Evolutionary conservation across 305 asterid species (phyloP).

Genomic region (Petunia hybrid): DNA sequence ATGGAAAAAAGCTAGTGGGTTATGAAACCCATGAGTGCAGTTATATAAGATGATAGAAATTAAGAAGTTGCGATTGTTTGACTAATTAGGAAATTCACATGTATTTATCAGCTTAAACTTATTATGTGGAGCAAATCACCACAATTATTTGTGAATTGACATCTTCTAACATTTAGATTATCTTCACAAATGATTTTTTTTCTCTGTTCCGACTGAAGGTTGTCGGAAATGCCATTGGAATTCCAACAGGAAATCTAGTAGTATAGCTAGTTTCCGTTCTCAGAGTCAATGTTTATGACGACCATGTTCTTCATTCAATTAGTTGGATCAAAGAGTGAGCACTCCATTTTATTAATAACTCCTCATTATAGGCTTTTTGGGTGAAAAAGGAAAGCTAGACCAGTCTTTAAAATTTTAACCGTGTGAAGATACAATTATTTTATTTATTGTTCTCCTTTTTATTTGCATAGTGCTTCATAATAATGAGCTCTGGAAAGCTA

Average conservation of each 20-base stretch:
- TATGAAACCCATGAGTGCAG: not conserved
- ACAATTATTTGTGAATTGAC: constrained; percentile 15
- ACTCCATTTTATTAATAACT: constrained; percentile 12
- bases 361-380: not conserved
- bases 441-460: not conserved
- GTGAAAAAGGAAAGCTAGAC: constrained; percentile 13
- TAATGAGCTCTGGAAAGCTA: not conserved
- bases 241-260: too few species aligned
- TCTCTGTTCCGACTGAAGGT: too few species aligned
- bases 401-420: not conserved
- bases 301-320: not conserved
- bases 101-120: not conserved
- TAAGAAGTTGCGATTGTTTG: not conserved
- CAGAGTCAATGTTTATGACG: not conserved
- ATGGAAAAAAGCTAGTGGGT: not conserved
- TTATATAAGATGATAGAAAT: constrained; percentile 15
- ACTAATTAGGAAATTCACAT: not conserved
- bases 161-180: not conserved
- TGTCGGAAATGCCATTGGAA: too few species aligned
- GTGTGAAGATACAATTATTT: not conserved
- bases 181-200: too few species aligned
- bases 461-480: constrained; percentile 3
- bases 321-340: not conserved
- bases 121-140: constrained; percentile 15
- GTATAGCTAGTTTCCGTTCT: not conserved